Conservation (phyloP, 164 flowering plant species). For the Vitis labrusca region DNA sequence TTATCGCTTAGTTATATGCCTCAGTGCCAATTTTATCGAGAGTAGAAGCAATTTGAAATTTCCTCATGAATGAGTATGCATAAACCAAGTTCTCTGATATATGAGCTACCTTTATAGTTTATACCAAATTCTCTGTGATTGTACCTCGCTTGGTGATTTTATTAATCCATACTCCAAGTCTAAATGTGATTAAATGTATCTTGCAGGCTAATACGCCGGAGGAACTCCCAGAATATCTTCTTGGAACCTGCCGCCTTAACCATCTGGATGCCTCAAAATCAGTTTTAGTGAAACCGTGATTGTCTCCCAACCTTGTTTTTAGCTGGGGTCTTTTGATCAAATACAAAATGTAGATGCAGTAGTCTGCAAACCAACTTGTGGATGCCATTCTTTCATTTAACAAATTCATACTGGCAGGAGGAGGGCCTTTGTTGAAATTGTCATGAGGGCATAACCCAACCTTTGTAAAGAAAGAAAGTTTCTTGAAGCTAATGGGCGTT, state of each 20-base stretch:
- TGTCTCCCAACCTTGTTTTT: background rate
- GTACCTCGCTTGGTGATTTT: background rate
- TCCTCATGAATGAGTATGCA: too few species aligned
- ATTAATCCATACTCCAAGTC: background rate
- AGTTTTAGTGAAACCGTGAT: constrained; percentile 37
- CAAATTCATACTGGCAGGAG: background rate
- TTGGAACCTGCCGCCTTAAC: constrained; percentile 84
- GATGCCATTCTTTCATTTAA: constrained; percentile 19
- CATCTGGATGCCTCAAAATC: constrained; percentile 75
- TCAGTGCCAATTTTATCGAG: too few species aligned
- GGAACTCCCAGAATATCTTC: constrained; percentile 81
- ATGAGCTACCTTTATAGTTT: background rate
- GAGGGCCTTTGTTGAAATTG: background rate
- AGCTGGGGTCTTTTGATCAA: background rate
- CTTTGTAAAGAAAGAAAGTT: constrained; percentile 9
- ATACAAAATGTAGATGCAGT: background rate
- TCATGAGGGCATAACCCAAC: background rate
- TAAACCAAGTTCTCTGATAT: too few species aligned
- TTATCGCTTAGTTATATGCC: background rate
- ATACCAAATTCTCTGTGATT: background rate
- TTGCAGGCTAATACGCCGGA: constrained; percentile 72
- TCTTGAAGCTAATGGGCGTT: too few species aligned
- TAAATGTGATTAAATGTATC: background rate
- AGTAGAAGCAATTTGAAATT: too few species aligned
- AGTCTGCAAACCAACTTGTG: background rate